These are phyloP conservation scores for Acarospora socialis DNA, from an alignment of 2,329 filamentous ascomycete genomes.

Conservation along the genomic window DNA sequence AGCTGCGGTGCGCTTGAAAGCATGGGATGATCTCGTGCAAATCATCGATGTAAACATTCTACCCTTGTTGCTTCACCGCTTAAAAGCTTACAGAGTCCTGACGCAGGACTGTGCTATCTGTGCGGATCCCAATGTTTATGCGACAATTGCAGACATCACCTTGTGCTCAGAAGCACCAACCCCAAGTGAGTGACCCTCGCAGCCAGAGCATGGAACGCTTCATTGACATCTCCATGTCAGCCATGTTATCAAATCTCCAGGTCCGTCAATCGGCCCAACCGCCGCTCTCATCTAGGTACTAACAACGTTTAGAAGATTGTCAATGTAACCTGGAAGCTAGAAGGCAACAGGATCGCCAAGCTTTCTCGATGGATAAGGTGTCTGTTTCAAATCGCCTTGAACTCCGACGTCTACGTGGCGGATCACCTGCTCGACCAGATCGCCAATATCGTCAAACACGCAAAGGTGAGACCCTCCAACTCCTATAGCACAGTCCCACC, in stretches of 20 bases:
- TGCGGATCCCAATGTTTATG: constrained; percentile 34
- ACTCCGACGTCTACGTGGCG: constrained; percentile 40
- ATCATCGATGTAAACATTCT: constrained; percentile 38
- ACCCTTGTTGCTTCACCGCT: constrained; percentile 13
- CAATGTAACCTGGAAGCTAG: constrained; percentile 48
- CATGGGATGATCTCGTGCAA: constrained; percentile 50
- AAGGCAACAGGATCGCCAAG: constrained; percentile 41
- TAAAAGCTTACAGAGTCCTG: constrained; percentile 4
- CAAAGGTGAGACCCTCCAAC: constrained; percentile 18
- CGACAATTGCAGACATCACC: constrained; percentile 52
- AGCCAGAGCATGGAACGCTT: background rate
- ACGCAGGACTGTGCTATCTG: constrained; percentile 10
- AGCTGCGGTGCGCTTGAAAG: constrained; percentile 49
- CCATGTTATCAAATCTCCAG: constrained; percentile 22
- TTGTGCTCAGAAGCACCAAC: constrained; percentile 40
- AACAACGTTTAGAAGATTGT: constrained; percentile 43
- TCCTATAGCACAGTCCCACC: constrained; percentile 22
- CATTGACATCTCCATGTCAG: constrained; percentile 2
- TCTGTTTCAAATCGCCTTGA: constrained; percentile 54
- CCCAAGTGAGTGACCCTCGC: constrained; percentile 27
- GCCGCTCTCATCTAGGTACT: background rate
- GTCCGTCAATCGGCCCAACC: constrained; percentile 17
- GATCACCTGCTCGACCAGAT: constrained; percentile 52
- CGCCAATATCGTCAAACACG: constrained; percentile 36
- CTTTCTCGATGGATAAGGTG: constrained; percentile 67